These are phyloP conservation scores for Jaltomata sinuosa DNA, from an alignment of 257 asterid species.

Conservation along the genomic window DNA sequence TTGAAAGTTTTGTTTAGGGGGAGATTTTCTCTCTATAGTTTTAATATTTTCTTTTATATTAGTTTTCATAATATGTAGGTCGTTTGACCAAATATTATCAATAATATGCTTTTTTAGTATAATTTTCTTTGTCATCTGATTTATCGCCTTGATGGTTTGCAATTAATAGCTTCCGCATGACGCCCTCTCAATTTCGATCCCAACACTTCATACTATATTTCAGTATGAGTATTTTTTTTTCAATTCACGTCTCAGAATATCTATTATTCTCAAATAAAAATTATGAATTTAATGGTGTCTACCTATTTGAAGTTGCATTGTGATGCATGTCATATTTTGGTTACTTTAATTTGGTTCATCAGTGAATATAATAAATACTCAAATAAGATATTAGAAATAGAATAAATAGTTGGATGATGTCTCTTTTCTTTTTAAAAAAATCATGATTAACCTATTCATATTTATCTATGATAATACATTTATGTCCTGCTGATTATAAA, in stretches of 20 bases:
- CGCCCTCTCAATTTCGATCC: no score
- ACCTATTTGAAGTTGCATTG: neutral
- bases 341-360: neutral
- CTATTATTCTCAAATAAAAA: neutral
- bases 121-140: no score
- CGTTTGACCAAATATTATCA: no score
- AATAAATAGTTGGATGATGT: neutral
- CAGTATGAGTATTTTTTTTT: neutral
- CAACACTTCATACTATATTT: neutral
- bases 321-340: neutral
- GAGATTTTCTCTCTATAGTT: no score
- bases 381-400: neutral
- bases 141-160: no score
- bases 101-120: no score
- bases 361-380: neutral
- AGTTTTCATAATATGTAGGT: no score
- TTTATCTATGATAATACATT: neutral
- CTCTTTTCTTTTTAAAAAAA: neutral
- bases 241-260: neutral
- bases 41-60: no score
- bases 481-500: neutral
- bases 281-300: neutral
- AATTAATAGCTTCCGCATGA: no score
- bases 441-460: neutral
- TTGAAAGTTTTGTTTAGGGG: no score